Conservation (phyloP, 2,329 filamentous ascomycete species). For the Leptodontidium sp. region DNA sequence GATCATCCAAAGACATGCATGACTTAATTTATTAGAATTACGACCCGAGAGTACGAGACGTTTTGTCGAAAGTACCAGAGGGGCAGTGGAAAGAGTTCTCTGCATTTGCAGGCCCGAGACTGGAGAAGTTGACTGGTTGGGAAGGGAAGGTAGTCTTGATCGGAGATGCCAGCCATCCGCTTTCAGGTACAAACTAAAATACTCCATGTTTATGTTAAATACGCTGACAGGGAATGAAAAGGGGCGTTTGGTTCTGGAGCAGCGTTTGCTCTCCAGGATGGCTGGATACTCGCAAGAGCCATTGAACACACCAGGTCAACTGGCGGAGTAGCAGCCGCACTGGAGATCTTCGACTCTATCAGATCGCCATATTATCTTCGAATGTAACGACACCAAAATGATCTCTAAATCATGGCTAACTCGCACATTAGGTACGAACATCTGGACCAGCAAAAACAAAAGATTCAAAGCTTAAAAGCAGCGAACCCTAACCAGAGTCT, state of each 20-base stretch:
- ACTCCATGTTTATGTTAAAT: background rate
- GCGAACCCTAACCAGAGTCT: conserved; percentile 41
- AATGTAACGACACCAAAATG: conserved; percentile 45
- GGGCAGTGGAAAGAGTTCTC: conserved; percentile 57
- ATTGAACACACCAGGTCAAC: conserved; percentile 39
- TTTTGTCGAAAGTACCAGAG: conserved; percentile 49
- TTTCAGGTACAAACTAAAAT: conserved; percentile 50
- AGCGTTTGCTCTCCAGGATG: conserved; percentile 56
- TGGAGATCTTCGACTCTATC: conserved; percentile 51
- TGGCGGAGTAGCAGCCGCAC: conserved; percentile 42
- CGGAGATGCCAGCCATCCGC: conserved; percentile 63
- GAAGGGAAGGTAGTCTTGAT: conserved; percentile 56
- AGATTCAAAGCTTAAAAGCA: conserved; percentile 31
- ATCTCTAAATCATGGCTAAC: background rate
- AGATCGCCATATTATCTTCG: conserved; percentile 51
- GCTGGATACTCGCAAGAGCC: conserved; percentile 53
- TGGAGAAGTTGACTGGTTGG: conserved; percentile 52
- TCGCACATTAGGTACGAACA: conserved; percentile 44
- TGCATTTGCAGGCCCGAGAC: conserved; percentile 55
- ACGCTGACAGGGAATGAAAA: conserved; percentile 20
- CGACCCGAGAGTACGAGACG: conserved; percentile 51
- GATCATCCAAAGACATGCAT: too few species aligned
- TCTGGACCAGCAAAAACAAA: conserved; percentile 42
- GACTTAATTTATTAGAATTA: conserved; percentile 44
- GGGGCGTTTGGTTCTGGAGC: conserved; percentile 55